These are phyloP conservation scores for Angomonas ambiguus DNA, from an alignment of 208 protist species.

Conservation along the genomic window DNA sequence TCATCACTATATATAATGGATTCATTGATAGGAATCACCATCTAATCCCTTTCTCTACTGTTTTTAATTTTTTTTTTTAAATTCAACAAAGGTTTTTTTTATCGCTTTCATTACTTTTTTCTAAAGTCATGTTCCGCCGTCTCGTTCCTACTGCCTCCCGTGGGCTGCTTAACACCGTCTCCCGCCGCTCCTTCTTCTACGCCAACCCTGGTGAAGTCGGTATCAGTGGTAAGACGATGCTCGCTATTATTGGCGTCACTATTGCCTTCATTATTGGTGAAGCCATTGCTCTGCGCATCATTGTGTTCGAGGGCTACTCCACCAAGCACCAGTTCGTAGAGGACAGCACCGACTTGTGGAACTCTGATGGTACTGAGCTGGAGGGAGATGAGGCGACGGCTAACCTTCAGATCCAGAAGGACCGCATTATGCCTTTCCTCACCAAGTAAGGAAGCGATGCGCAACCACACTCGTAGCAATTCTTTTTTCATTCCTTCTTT, in stretches of 20 bases:
- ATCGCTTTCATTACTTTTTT: too few relatives aligned
- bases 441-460: conserved; percentile 70
- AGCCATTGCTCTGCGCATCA: conserved; percentile 25
- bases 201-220: conserved; percentile 56
- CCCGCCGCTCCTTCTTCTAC: conserved; percentile 68
- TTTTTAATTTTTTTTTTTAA: conserved; percentile 2
- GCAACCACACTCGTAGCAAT: conserved; percentile 16
- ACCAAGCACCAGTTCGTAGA: conserved; percentile 74
- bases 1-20: background rate
- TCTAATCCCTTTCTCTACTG: background rate
- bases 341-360: conserved; percentile 76
- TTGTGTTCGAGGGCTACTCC: conserved; percentile 44
- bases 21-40: background rate
- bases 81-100: too few relatives aligned
- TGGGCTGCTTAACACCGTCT: background rate
- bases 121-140: conserved; percentile 59
- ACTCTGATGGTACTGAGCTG: conserved; percentile 77
- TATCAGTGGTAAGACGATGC: conserved; percentile 64
- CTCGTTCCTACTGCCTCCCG: conserved; percentile 7
- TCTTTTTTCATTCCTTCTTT: background rate
- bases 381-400: conserved; percentile 81
- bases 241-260: conserved; percentile 27
- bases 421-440: conserved; percentile 90
- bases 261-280: conserved; percentile 27
- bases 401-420: conserved; percentile 82